Evolutionary conservation across 2,329 filamentous ascomycete genomes (phyloP).

Genomic region (Lasiodiplodia sp.): DNA sequence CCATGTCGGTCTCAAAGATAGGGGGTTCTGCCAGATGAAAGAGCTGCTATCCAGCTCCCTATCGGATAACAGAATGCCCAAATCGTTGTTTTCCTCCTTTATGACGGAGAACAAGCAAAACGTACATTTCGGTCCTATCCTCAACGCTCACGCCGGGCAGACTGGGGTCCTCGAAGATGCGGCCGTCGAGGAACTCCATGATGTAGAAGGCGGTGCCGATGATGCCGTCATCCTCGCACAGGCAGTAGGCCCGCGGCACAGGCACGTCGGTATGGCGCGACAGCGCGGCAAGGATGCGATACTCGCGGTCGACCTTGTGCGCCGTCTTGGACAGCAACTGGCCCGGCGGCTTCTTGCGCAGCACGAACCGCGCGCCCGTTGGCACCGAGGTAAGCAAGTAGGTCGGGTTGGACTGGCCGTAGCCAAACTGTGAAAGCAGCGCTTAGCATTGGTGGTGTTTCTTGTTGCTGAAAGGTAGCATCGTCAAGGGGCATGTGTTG

Average conservation of each 20-base stretch:
- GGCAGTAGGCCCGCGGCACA: conserved; percentile 80
- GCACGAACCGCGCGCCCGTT: conserved; percentile 76
- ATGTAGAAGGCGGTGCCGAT: conserved; percentile 95
- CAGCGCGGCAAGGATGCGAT: conserved; percentile 86
- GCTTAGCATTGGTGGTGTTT: background rate
- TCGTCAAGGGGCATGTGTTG: background rate
- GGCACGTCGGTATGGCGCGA: conserved; percentile 76
- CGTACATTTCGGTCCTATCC: conserved; percentile 75
- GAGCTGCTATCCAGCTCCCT: background rate
- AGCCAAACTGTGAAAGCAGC: conserved; percentile 76
- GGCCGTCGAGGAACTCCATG: conserved; percentile 93
- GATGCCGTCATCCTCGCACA: conserved; percentile 82
- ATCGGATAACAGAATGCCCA: background rate
- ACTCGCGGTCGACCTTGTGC: conserved; percentile 96
- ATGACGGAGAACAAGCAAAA: conserved; percentile 24
- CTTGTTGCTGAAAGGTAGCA: background rate
- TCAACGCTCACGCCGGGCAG: conserved; percentile 74
- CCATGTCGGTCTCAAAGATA: background rate
- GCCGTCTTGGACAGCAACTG: conserved; percentile 91
- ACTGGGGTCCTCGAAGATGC: conserved; percentile 88
- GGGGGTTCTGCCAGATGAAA: no score
- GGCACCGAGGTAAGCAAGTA: conserved; percentile 80
- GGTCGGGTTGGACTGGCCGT: conserved; percentile 96
- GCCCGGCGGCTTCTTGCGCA: conserved; percentile 98
- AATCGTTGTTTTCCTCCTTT: background rate